phyloP scores from a whole-genome alignment of 495 filamentous ascomycete genomes.

The Bacidia gigantensis region DNA sequence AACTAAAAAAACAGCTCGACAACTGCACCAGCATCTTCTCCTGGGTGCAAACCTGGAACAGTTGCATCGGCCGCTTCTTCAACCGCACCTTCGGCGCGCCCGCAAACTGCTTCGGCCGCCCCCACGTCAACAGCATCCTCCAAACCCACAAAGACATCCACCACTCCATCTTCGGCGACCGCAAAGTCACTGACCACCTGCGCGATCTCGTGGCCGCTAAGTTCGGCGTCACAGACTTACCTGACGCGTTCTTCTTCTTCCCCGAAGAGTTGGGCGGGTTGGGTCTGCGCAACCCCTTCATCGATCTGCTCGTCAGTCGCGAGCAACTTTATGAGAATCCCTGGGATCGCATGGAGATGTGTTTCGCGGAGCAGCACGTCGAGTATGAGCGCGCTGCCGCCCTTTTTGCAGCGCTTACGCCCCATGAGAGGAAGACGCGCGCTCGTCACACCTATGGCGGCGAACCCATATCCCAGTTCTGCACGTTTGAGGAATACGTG shows the following conservation, averaged over 20 bases:
- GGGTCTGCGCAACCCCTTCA: conserved; percentile 42
- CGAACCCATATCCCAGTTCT: conserved; percentile 23
- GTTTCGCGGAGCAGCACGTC: conserved; percentile 27
- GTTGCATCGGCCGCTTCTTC: conserved; percentile 48
- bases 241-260: conserved; percentile 54
- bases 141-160: conserved; percentile 47
- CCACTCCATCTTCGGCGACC: conserved; percentile 32
- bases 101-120: conserved; percentile 48
- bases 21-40: conserved; percentile 42
- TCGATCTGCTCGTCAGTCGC: conserved; percentile 37
- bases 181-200: conserved; percentile 45
- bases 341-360: conserved; percentile 28
- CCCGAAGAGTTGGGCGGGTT: conserved; percentile 49
- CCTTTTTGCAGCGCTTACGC: conserved; percentile 24
- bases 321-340: conserved; percentile 38
- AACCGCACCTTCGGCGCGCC: conserved; percentile 50
- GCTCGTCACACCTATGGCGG: background rate
- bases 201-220: conserved; percentile 36
- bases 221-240: conserved; percentile 43
- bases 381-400: conserved; percentile 34
- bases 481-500: conserved; percentile 40
- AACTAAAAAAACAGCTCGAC: conserved; percentile 45
- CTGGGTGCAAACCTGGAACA: conserved; percentile 54
- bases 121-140: conserved; percentile 50
- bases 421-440: background rate